Evolutionary conservation across 768 basidiomycete genomes (phyloP).

Genomic region (Suillus americanus): DNA sequence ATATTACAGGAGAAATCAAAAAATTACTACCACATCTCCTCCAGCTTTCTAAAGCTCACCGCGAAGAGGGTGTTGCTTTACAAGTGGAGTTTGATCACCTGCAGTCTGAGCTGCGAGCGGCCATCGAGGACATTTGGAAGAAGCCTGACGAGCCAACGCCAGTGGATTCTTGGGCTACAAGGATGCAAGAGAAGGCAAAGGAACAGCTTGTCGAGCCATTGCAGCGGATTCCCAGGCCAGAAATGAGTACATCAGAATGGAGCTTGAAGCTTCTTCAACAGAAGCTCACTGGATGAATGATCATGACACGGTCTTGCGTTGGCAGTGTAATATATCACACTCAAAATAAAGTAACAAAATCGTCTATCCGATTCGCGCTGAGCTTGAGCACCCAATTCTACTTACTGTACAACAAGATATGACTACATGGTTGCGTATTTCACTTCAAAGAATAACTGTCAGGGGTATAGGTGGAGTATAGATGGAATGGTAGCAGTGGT

Average conservation of each 20-base stretch:
- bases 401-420: conserved; percentile 3
- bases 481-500: not conserved
- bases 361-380: not conserved
- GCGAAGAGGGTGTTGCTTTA: conserved; percentile 60
- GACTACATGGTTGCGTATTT: not conserved
- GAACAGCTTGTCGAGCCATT: conserved; percentile 47
- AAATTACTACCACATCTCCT: conserved; percentile 75
- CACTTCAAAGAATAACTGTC: not conserved
- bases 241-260: conserved; percentile 23
- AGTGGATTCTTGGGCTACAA: conserved; percentile 47
- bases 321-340: not conserved
- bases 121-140: conserved; percentile 69
- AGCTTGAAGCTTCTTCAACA: conserved; percentile 21
- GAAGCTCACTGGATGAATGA: not conserved
- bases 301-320: not conserved
- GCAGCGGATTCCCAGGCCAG: conserved; percentile 55
- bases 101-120: conserved; percentile 51
- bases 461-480: conserved; percentile 4
- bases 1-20: conserved; percentile 57
- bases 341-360: not conserved
- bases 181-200: conserved; percentile 56
- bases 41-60: conserved; percentile 66
- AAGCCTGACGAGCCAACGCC: conserved; percentile 33
- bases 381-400: not conserved
- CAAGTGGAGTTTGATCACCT: conserved; percentile 62